phyloP scores from a whole-genome alignment of 1,284 basidiomycete genomes.

The Butyriboletus appendiculatus region DNA sequence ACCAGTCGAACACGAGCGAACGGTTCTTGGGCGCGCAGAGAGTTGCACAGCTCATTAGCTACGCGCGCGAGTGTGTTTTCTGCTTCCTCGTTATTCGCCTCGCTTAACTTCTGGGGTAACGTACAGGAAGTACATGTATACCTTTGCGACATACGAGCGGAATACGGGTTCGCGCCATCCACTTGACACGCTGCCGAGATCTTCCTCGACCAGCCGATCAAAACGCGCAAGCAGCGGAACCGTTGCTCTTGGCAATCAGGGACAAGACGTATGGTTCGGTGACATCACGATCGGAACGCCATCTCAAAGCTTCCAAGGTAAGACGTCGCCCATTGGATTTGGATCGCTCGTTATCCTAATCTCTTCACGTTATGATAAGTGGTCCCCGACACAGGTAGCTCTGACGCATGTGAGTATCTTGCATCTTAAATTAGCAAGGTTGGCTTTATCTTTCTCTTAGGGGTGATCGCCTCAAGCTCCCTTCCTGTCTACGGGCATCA shows the following conservation, averaged over 20 bases:
- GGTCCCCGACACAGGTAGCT: conserved; percentile 42
- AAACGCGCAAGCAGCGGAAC: conserved; percentile 10
- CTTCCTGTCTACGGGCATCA: conserved; percentile 22
- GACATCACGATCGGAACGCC: conserved; percentile 43
- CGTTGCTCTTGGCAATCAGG: conserved; percentile 24
- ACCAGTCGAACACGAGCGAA: not conserved
- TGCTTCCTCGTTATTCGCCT: not conserved
- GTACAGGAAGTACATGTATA: conserved; percentile 36
- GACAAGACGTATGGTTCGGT: conserved; percentile 33
- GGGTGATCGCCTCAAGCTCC: conserved; percentile 11
- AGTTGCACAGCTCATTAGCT: conserved; percentile 1
- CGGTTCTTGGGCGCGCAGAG: not conserved
- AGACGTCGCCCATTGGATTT: not conserved
- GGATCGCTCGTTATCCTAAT: not conserved
- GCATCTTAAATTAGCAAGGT: no score
- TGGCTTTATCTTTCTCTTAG: conserved; percentile 18
- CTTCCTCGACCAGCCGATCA: not conserved
- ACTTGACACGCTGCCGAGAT: conserved; percentile 14
- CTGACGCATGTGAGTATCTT: conserved; percentile 21
- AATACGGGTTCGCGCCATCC: conserved; percentile 42
- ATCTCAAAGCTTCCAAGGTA: conserved; percentile 27
- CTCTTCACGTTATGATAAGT: conserved; percentile 23
- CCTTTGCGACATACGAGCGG: conserved; percentile 37
- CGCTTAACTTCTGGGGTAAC: not conserved
- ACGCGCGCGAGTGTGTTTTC: conserved; percentile 11